Evolutionary conservation across 768 basidiomycete species (phyloP).

Genomic region (Rhodotorula paludigena): DNA sequence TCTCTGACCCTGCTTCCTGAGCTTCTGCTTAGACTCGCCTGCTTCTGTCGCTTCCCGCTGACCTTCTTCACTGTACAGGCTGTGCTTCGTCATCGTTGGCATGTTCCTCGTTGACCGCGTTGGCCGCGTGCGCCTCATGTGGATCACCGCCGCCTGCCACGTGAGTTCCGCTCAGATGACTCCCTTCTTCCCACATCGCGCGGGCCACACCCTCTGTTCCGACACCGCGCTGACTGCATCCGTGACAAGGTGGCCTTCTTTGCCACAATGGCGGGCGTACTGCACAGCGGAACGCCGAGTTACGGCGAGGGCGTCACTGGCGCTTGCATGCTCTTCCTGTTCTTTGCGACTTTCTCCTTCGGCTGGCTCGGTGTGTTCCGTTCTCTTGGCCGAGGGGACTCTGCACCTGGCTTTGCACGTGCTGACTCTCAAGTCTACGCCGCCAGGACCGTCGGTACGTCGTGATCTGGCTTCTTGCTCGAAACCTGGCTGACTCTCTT

Average conservation of each 20-base stretch:
- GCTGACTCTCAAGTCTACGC: too few species aligned
- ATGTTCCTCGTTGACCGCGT: slow-evolving; percentile 14
- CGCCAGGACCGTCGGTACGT: too few species aligned
- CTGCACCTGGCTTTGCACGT: too few species aligned
- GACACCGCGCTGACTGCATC: neutral
- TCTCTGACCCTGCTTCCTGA: neutral
- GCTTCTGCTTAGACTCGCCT: neutral
- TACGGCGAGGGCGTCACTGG: slow-evolving; percentile 9
- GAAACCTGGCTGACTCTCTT: neutral
- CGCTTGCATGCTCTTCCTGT: neutral
- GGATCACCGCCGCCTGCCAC: neutral
- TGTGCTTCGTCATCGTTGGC: slow-evolving; percentile 6
- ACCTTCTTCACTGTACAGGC: neutral
- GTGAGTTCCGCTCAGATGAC: too few species aligned
- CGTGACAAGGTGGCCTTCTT: neutral
- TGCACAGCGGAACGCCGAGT: neutral
- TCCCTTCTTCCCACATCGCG: neutral
- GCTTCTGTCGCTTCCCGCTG: neutral
- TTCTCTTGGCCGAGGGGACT: neutral
- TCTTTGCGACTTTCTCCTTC: neutral
- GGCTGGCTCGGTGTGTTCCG: slow-evolving; percentile 2
- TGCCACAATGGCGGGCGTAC: slow-evolving; percentile 8
- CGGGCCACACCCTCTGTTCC: too few species aligned
- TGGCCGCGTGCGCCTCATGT: slow-evolving; percentile 13
- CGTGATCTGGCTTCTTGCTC: too few species aligned